A percentile compares a stretch with the other conserved stretches of the same genome.
phyloP scores from a whole-genome alignment of 768 basidiomycete genomes.

The Bullera alba region DNA sequence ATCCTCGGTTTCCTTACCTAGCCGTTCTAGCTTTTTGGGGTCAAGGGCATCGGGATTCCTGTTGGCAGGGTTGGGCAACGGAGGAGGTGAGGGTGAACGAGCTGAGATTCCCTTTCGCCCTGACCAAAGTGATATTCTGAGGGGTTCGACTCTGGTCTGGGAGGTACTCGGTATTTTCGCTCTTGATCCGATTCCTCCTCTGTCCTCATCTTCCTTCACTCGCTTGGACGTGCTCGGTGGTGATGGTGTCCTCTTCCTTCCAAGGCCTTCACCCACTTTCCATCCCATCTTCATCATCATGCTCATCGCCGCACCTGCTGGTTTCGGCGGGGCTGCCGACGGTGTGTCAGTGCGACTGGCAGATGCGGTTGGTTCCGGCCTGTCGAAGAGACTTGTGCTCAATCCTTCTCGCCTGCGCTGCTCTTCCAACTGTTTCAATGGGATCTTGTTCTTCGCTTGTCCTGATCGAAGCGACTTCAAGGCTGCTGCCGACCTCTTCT shows the following conservation, averaged over 20 bases:
- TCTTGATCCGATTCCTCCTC: neutral
- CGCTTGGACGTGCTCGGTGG: slow-evolving; percentile 10
- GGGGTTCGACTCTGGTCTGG: neutral
- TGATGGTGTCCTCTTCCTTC: slow-evolving; percentile 22
- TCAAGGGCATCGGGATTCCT: slow-evolving; percentile 32
- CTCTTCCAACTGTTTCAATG: slow-evolving; percentile 30
- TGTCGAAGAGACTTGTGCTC: slow-evolving; percentile 36
- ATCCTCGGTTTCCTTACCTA: slow-evolving; percentile 29
- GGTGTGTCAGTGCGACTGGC: neutral
- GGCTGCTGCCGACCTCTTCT: slow-evolving; percentile 9
- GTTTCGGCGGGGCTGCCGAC: neutral
- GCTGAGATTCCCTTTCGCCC: neutral
- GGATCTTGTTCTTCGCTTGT: slow-evolving; percentile 24
- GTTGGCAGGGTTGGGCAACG: slow-evolving; percentile 17
- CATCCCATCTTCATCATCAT: slow-evolving; percentile 47
- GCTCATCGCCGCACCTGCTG: slow-evolving; percentile 22
- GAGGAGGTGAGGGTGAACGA: slow-evolving; percentile 19
- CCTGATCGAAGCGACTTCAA: slow-evolving; percentile 24
- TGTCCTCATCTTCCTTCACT: neutral
- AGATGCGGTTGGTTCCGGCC: neutral
- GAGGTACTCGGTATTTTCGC: neutral
- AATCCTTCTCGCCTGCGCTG: slow-evolving; percentile 31
- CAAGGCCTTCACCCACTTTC: slow-evolving; percentile 43
- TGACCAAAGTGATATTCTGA: neutral
- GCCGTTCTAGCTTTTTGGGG: slow-evolving; percentile 21